phyloP scores from a whole-genome alignment of 2,329 filamentous ascomycete genomes.

The Arthroderma uncinatum region DNA sequence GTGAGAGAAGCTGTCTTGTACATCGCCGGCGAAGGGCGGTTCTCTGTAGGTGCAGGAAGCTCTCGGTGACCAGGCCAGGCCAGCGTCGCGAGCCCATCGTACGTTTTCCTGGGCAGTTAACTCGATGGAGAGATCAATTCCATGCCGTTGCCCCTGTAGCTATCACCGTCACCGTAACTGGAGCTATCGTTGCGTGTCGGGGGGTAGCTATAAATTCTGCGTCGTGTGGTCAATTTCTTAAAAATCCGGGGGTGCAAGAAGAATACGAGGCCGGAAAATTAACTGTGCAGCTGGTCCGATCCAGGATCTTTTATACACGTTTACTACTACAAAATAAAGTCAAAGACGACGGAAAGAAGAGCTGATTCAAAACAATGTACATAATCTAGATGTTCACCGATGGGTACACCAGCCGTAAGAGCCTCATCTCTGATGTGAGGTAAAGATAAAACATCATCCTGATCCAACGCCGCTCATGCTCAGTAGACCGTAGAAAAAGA shows the following conservation, averaged over 20 bases:
- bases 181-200: too few relatives aligned
- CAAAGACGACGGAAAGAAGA: neutral
- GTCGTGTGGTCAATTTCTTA: too few relatives aligned
- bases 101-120: neutral
- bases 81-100: neutral
- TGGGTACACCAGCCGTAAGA: neutral
- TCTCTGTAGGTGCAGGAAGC: neutral
- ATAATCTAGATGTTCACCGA: neutral
- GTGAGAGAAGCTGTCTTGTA: neutral
- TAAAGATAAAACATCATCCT: neutral
- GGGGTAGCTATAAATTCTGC: too few relatives aligned
- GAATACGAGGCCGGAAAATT: too few relatives aligned
- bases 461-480: slow-evolving; percentile 4
- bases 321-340: neutral
- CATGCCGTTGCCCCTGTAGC: neutral
- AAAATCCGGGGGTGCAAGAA: too few relatives aligned
- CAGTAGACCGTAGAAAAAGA: neutral
- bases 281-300: neutral
- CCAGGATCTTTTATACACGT: too few relatives aligned
- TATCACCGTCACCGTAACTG: neutral
- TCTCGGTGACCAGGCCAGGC: neutral
- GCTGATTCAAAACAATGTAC: neutral
- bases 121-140: neutral
- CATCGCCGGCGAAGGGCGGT: neutral
- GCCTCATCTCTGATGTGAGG: neutral